Percentiles rank a stretch among this genome's conserved stretches.
Evolutionary conservation across 2,329 filamentous ascomycete genomes (phyloP).

Genomic region (Fusarium lateritium): DNA sequence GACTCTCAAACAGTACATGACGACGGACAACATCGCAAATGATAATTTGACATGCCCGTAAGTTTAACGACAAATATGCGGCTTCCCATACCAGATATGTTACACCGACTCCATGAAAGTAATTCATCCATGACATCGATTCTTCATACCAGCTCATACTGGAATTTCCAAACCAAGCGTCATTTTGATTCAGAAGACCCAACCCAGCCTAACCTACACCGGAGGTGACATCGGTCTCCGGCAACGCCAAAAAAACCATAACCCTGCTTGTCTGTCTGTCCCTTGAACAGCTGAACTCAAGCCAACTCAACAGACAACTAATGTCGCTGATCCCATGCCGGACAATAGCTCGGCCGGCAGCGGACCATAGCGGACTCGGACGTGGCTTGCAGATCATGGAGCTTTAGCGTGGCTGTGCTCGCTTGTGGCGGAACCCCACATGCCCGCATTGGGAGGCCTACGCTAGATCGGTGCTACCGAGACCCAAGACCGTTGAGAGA

Average conservation of each 20-base stretch:
- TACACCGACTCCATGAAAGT: not conserved
- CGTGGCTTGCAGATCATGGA: conserved; percentile 41
- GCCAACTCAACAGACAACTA: conserved; percentile 34
- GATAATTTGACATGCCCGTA: no score
- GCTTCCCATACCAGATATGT: not conserved
- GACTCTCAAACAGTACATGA: no score
- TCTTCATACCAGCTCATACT: not conserved
- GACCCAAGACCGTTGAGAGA: conserved; percentile 30
- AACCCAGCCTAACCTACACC: conserved; percentile 4
- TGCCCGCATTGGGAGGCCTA: conserved; percentile 35
- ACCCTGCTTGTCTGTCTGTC: conserved; percentile 11
- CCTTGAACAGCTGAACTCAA: conserved; percentile 49
- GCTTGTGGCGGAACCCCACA: conserved; percentile 35
- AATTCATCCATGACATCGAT: conserved; percentile 18
- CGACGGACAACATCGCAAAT: no score
- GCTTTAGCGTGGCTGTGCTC: conserved; percentile 38
- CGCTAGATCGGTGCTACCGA: conserved; percentile 34
- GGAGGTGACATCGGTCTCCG: conserved; percentile 15
- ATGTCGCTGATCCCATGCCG: conserved; percentile 36
- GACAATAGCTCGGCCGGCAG: conserved; percentile 9
- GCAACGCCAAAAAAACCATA: conserved; percentile 1
- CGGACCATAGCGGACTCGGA: conserved; percentile 14
- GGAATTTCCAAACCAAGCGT: not conserved
- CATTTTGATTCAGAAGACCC: conserved; percentile 2
- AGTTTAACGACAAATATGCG: no score